These are phyloP conservation scores for Paraconiothyrium sp. DNA, from an alignment of 2,329 filamentous ascomycete species.

Conservation along the genomic window DNA sequence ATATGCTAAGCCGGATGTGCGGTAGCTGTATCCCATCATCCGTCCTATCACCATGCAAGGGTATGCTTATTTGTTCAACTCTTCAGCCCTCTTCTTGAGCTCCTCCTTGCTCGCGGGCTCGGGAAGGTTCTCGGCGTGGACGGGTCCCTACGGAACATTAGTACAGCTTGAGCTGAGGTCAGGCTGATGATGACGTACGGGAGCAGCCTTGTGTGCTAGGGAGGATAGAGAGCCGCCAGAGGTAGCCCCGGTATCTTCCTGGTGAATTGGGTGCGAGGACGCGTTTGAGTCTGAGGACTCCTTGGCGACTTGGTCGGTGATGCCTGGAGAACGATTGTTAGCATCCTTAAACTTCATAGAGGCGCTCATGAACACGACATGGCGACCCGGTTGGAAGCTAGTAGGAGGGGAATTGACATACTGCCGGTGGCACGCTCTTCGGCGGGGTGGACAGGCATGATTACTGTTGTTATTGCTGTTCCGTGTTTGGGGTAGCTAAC, in stretches of 20 bases:
- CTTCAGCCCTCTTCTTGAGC: conserved; percentile 59
- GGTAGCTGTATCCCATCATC: neutral
- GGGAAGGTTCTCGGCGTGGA: conserved; percentile 55
- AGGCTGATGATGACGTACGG: conserved; percentile 10
- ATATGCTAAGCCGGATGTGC: neutral
- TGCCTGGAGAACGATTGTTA: conserved; percentile 38
- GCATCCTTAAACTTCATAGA: neutral
- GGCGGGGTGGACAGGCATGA: conserved; percentile 55
- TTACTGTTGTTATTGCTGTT: conserved; percentile 29
- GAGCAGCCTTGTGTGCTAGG: conserved; percentile 19
- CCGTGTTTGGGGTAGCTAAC: conserved; percentile 5
- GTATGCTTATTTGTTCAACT: conserved; percentile 57
- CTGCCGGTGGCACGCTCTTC: conserved; percentile 52
- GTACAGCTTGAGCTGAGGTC: conserved; percentile 20
- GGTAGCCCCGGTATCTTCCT: conserved; percentile 43
- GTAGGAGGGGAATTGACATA: conserved; percentile 34
- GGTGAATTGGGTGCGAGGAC: conserved; percentile 47
- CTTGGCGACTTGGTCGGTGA: conserved; percentile 58
- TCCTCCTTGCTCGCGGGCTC: conserved; percentile 60
- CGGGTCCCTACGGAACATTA: conserved; percentile 50
- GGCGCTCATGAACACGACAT: neutral
- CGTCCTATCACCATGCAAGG: neutral
- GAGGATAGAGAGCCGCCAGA: conserved; percentile 46
- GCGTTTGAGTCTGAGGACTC: conserved; percentile 55
- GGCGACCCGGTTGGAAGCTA: neutral